These are phyloP conservation scores for Salix brachista DNA, from an alignment of 345 rosid genomes.

Conservation along the genomic window DNA sequence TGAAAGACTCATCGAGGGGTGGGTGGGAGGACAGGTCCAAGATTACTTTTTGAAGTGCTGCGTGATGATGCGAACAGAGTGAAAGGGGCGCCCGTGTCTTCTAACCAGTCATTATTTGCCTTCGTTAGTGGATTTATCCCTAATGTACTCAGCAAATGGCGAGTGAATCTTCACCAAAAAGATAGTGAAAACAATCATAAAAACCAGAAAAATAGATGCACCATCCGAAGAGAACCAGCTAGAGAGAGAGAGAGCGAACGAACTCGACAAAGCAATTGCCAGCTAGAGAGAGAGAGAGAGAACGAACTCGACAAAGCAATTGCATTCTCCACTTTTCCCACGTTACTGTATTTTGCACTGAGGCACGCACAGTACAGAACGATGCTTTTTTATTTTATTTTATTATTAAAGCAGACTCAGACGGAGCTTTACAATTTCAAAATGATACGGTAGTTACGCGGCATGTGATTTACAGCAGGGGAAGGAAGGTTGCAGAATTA, in stretches of 20 bases:
- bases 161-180: background rate
- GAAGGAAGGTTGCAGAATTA: too few relatives aligned
- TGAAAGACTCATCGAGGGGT: background rate
- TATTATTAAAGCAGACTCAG: too few relatives aligned
- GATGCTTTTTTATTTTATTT: too few relatives aligned
- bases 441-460: background rate
- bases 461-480: background rate
- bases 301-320: too few relatives aligned
- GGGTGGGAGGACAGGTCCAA: background rate
- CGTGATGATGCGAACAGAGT: background rate
- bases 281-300: background rate
- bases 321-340: too few relatives aligned
- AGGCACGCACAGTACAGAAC: too few relatives aligned
- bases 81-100: background rate
- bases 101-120: background rate
- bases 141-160: background rate
- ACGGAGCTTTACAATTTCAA: too few relatives aligned
- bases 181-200: background rate
- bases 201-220: background rate
- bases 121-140: background rate
- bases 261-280: too few relatives aligned
- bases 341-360: too few relatives aligned
- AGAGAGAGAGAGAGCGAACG: too few relatives aligned
- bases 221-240: too few relatives aligned
- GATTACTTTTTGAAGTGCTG: background rate